phyloP scores from a whole-genome alignment of 768 basidiomycete species.

The Panaeolus papilionaceus region DNA sequence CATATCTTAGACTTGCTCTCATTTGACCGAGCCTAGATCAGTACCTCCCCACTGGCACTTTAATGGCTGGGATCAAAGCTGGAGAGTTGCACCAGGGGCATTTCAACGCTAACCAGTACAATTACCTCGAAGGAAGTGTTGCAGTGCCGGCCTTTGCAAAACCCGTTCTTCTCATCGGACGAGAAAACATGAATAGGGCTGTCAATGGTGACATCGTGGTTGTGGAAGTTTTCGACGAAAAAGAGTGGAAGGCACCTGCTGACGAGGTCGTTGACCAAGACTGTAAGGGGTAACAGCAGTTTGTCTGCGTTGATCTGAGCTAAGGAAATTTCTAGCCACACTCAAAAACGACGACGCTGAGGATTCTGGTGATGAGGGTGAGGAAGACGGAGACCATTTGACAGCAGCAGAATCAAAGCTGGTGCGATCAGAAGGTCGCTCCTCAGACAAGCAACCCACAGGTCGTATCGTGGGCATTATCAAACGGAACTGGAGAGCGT shows the following conservation, averaged over 20 bases:
- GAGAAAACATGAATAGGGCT: constrained; percentile 95
- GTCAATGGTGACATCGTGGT: constrained; percentile 94
- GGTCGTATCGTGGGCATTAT: constrained; percentile 91
- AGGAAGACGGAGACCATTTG: constrained; percentile 47
- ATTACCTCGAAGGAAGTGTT: constrained; percentile 95
- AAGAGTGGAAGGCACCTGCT: constrained; percentile 90
- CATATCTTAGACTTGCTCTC: background rate
- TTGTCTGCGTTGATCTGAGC: too few species aligned
- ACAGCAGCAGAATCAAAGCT: constrained; percentile 48
- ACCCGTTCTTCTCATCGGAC: constrained; percentile 83
- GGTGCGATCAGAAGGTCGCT: constrained; percentile 41
- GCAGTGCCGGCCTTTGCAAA: constrained; percentile 74
- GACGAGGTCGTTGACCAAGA: constrained; percentile 97
- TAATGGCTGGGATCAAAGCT: constrained; percentile 85
- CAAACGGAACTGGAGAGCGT: constrained; percentile 97
- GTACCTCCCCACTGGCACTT: constrained; percentile 78
- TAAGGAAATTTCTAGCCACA: constrained; percentile 54
- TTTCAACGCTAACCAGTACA: constrained; percentile 95
- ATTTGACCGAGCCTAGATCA: constrained; percentile 36
- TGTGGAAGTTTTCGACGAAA: constrained; percentile 85
- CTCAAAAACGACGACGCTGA: constrained; percentile 90
- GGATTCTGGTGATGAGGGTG: constrained; percentile 65
- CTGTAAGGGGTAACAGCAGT: constrained; percentile 49
- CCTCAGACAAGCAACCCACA: constrained; percentile 83
- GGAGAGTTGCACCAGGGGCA: constrained; percentile 90